Percentiles rank a stretch among this genome's conserved stretches.
Conservation (phyloP, 768 basidiomycete genomes). For the Vararia minispora region DNA sequence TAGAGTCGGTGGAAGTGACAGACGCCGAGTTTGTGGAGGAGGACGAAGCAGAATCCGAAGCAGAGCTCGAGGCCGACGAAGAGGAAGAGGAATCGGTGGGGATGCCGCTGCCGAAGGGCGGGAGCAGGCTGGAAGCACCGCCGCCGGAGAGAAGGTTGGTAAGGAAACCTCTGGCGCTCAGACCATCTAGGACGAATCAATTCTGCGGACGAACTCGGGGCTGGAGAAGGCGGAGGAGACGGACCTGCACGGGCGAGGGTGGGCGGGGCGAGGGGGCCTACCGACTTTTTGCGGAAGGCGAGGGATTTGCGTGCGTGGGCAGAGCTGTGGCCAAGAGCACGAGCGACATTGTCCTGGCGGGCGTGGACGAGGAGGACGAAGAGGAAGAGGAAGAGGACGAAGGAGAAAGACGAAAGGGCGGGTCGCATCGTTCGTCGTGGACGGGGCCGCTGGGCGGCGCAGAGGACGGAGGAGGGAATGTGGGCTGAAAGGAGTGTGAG, state of each 20-base stretch:
- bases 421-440: no score
- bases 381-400: conserved; percentile 1
- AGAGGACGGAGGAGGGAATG: conserved; percentile 7
- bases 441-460: no score
- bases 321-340: background rate
- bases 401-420: background rate
- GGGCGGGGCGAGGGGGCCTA: background rate
- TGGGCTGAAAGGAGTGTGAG: no score
- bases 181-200: no score
- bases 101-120: background rate
- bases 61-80: conserved; percentile 1
- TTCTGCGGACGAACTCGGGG: no score
- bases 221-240: no score
- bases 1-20: conserved; percentile 1
- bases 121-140: no score
- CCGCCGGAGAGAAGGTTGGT: no score
- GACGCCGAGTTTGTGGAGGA: conserved; percentile 1
- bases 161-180: no score
- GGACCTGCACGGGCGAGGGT: no score
- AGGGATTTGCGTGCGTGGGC: conserved; percentile 2
- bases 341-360: background rate
- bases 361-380: conserved; percentile 3
- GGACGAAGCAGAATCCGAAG: background rate
- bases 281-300: background rate
- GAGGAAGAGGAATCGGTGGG: background rate